These are phyloP conservation scores for Aegilops longissima DNA, from an alignment of 176 grass and related monocot species.

Conservation along the genomic window DNA sequence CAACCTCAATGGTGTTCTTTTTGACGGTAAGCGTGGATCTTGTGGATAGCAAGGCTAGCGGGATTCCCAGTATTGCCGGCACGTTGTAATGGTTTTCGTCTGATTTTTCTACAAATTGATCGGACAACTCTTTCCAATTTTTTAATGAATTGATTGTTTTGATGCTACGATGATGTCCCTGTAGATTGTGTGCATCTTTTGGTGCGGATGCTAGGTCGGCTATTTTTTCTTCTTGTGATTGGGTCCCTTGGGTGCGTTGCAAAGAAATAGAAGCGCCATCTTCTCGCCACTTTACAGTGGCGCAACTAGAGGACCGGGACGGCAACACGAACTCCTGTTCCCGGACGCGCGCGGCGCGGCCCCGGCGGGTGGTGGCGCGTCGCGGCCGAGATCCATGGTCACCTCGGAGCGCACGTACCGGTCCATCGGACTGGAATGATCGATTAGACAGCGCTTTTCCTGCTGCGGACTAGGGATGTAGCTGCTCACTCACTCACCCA, in stretches of 20 bases:
- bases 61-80: no score
- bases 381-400: neutral
- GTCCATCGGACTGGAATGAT: neutral
- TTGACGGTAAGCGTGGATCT: no score
- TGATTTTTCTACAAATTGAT: no score
- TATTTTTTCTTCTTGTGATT: neutral
- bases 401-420: neutral
- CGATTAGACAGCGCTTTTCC: neutral
- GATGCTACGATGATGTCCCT: no score
- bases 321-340: no score
- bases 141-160: no score
- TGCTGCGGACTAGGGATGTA: neutral
- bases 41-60: no score
- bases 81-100: no score
- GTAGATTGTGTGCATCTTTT: neutral
- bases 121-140: no score
- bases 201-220: neutral
- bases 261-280: neutral
- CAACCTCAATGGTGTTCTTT: no score
- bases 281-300: neutral
- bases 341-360: no score
- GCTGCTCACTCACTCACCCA: neutral
- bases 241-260: neutral
- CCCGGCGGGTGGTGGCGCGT: neutral
- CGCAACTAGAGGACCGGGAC: neutral